phyloP scores from a whole-genome alignment of 805 yeast genomes.

The Saturnispora kantuleensis region DNA sequence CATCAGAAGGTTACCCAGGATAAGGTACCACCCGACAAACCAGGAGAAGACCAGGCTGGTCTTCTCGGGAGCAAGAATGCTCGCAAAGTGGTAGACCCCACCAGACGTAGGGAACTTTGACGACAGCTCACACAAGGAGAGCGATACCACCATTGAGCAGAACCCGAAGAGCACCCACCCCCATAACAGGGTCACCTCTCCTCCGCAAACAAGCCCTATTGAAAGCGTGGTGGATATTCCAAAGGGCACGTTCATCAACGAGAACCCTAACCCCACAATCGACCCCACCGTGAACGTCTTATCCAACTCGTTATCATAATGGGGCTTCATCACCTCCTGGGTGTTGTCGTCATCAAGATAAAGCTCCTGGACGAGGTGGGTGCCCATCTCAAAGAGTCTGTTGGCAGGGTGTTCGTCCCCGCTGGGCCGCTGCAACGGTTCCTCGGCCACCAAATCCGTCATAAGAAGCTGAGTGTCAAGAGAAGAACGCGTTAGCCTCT shows the following conservation, averaged over 20 bases:
- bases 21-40: slow-evolving; percentile 70
- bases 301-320: slow-evolving; percentile 61
- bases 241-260: slow-evolving; percentile 74
- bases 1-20: slow-evolving; percentile 72
- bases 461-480: not conserved
- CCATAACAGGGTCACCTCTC: slow-evolving; percentile 62
- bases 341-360: slow-evolving; percentile 35
- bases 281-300: slow-evolving; percentile 61
- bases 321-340: slow-evolving; percentile 60
- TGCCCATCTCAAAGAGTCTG: slow-evolving; percentile 13
- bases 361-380: slow-evolving; percentile 24
- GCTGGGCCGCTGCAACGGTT: not conserved
- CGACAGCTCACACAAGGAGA: slow-evolving; percentile 68
- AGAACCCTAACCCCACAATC: slow-evolving; percentile 68
- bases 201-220: slow-evolving; percentile 66
- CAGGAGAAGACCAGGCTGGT: slow-evolving; percentile 55
- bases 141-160: slow-evolving; percentile 53
- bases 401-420: not conserved
- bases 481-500: not conserved
- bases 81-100: slow-evolving; percentile 69
- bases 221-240: slow-evolving; percentile 68
- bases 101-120: slow-evolving; percentile 72
- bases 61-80: slow-evolving; percentile 50
- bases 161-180: slow-evolving; percentile 65
- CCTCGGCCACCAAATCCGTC: too few relatives aligned